Percentiles rank a stretch among this genome's conserved stretches.
Conservation (phyloP, 352 stramenopile genomes). For the Pythium aquatile region DNA sequence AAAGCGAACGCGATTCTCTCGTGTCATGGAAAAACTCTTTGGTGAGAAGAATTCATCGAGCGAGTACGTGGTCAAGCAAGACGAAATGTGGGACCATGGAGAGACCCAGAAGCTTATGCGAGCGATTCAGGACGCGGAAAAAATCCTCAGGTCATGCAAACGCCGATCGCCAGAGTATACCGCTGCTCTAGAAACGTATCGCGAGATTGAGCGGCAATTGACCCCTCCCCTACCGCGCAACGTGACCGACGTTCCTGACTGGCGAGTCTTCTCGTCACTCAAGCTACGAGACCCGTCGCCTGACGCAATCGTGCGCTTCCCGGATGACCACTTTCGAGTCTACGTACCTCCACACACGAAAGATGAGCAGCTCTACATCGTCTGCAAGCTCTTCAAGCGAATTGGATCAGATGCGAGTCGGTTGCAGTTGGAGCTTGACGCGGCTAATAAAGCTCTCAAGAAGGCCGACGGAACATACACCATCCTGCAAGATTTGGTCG, state of each 20-base stretch:
- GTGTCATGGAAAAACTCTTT: slow-evolving; percentile 27
- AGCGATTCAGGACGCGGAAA: slow-evolving; percentile 29
- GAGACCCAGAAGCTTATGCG: slow-evolving; percentile 37
- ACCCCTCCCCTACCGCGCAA: slow-evolving; percentile 4
- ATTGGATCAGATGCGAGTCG: slow-evolving; percentile 35
- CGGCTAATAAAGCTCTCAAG: slow-evolving; percentile 15
- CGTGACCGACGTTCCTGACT: slow-evolving; percentile 23
- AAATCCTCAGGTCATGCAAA: slow-evolving; percentile 23
- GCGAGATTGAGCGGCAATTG: slow-evolving; percentile 27
- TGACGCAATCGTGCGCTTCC: slow-evolving; percentile 45
- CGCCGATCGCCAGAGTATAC: slow-evolving; percentile 25
- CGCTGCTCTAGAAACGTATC: slow-evolving; percentile 20
- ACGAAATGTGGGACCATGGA: slow-evolving; percentile 42
- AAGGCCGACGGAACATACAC: slow-evolving; percentile 30
- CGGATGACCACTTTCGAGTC: slow-evolving; percentile 43
- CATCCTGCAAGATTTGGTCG: slow-evolving; percentile 38
- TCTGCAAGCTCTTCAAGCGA: slow-evolving; percentile 57
- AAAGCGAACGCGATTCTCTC: slow-evolving; percentile 4
- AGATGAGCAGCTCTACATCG: slow-evolving; percentile 31
- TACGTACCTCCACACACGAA: slow-evolving; percentile 28
- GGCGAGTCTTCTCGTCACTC: slow-evolving; percentile 40
- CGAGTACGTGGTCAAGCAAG: slow-evolving; percentile 28
- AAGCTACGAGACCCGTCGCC: slow-evolving; percentile 38
- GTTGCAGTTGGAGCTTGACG: slow-evolving; percentile 25
- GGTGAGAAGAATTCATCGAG: slow-evolving; percentile 21